Percentiles rank a stretch among this genome's conserved stretches.
phyloP scores from a whole-genome alignment of 2,329 filamentous ascomycete genomes.

The Iodosphaeria phyllophila region DNA sequence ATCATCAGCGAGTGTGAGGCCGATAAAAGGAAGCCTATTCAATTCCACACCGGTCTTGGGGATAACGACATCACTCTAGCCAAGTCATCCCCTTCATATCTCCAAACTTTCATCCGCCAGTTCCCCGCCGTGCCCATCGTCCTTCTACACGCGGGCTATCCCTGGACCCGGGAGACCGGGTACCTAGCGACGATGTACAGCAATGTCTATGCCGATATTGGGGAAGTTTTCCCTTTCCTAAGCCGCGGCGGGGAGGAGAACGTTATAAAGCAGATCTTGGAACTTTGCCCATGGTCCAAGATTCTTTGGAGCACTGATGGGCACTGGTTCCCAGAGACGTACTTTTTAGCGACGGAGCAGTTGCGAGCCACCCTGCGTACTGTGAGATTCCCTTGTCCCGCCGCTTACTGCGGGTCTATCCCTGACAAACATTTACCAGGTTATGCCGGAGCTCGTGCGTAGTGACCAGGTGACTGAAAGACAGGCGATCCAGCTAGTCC shows the following conservation, averaged over 20 bases:
- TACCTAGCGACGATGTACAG: conserved; percentile 62
- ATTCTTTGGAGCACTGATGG: conserved; percentile 68
- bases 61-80: conserved; percentile 59
- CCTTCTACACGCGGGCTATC: conserved; percentile 64
- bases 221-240: conserved; percentile 64
- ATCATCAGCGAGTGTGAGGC: conserved; percentile 29
- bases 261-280: conserved; percentile 52
- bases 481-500: conserved; percentile 44
- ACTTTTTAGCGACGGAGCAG: conserved; percentile 52
- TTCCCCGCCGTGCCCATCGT: conserved; percentile 58
- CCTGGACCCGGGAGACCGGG: conserved; percentile 59
- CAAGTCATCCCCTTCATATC: conserved; percentile 52
- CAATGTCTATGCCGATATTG: conserved; percentile 70
- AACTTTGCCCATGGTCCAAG: conserved; percentile 58
- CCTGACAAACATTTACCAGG: conserved; percentile 13
- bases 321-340: conserved; percentile 64
- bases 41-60: conserved; percentile 70
- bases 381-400: conserved; percentile 20
- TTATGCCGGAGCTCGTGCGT: conserved; percentile 48
- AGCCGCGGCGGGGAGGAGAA: conserved; percentile 58
- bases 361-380: conserved; percentile 51
- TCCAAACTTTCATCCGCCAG: conserved; percentile 53
- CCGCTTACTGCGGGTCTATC: too few relatives aligned
- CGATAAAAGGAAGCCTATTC: conserved; percentile 47
- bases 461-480: conserved; percentile 38